phyloP scores from a whole-genome alignment of 768 basidiomycete genomes.

The Royoungia palumana region DNA sequence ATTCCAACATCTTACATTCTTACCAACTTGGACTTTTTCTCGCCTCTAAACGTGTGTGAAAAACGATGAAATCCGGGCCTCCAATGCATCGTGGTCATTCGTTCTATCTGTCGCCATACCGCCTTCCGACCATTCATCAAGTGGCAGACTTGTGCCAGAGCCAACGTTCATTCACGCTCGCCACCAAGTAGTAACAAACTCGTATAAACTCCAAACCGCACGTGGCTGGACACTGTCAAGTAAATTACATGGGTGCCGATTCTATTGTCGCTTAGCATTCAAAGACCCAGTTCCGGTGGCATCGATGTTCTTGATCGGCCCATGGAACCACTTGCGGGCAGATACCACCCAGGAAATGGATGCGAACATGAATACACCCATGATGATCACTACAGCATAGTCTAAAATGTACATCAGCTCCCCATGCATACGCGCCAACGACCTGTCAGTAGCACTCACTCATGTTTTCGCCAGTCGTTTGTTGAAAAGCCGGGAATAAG shows the following conservation, averaged over 20 bases:
- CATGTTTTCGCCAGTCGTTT: slow-evolving; percentile 44
- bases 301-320: slow-evolving; percentile 54
- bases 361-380: slow-evolving; percentile 63
- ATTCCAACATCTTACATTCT: no score
- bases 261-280: slow-evolving; percentile 12
- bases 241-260: not conserved
- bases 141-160: no score
- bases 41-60: no score
- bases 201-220: no score
- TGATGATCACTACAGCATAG: slow-evolving; percentile 65
- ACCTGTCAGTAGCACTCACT: slow-evolving; percentile 52
- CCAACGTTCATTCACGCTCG: no score
- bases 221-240: no score
- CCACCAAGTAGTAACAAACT: no score
- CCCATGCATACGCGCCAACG: not conserved
- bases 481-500: slow-evolving; percentile 49
- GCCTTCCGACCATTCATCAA: no score
- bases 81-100: no score
- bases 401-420: slow-evolving; percentile 37
- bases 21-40: no score
- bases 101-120: no score
- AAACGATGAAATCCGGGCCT: no score
- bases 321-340: slow-evolving; percentile 68
- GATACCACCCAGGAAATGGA: slow-evolving; percentile 61
- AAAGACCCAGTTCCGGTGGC: slow-evolving; percentile 5